phyloP scores from a whole-genome alignment of 192 early-diverging fungal genomes.

The Pecoramyces ruminantium region DNA sequence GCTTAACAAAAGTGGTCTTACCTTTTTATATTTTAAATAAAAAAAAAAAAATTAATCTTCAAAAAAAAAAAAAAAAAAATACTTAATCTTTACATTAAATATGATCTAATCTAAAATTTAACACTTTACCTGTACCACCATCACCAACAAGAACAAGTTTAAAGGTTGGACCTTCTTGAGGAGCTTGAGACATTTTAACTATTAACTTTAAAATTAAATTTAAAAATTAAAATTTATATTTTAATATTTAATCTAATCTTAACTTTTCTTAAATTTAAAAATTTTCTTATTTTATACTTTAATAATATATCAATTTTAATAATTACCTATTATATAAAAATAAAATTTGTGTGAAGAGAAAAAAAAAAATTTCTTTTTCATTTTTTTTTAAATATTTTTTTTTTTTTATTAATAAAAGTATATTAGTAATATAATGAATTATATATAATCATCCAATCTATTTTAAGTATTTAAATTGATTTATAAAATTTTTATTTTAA shows the following conservation, averaged over 20 bases:
- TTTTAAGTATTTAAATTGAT: neutral
- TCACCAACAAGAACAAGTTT: conserved; percentile 94
- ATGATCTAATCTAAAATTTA: no score
- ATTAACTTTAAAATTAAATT: neutral
- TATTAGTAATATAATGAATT: neutral
- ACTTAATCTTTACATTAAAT: no score
- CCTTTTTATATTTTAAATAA: neutral
- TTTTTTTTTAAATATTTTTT: neutral
- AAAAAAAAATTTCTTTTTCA: neutral
- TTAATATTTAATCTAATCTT: no score
- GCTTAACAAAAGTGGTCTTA: conserved; percentile 99
- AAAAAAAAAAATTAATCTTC: no score
- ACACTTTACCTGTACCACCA: conserved; percentile 68
- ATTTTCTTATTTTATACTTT: no score
- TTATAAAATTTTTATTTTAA: neutral
- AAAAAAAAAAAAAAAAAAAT: no score
- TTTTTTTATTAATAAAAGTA: neutral
- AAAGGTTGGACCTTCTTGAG: conserved; percentile 44
- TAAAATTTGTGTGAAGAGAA: neutral
- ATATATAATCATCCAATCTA: neutral
- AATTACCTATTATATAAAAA: no score
- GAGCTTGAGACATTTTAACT: neutral
- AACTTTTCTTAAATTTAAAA: no score
- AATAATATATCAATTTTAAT: no score
- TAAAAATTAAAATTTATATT: no score